A percentile compares a stretch with the other conserved stretches of the same genome.
Evolutionary conservation across 257 asterid species (phyloP).

Genomic region (Solanum corneliomulleri): DNA sequence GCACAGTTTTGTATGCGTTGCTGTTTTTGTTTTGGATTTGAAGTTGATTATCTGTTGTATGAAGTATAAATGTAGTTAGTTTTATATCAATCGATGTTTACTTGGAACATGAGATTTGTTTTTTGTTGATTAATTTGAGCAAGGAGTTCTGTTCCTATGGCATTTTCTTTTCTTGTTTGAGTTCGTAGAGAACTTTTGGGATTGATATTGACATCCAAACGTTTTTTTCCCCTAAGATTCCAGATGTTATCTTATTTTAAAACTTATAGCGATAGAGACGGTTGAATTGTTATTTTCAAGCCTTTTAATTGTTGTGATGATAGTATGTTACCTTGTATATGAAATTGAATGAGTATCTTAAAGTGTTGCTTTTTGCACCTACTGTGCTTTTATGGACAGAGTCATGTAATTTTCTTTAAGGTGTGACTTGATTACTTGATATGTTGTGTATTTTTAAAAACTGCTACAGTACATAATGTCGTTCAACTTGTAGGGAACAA

Average conservation of each 20-base stretch:
- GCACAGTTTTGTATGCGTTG: neutral
- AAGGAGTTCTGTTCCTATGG: neutral
- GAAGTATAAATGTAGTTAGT: neutral
- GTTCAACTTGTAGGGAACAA: conserved; percentile 22
- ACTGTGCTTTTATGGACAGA: neutral
- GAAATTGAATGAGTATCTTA: neutral
- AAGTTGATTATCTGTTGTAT: neutral
- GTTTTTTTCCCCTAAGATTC: neutral
- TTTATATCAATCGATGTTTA: neutral
- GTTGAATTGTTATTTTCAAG: neutral
- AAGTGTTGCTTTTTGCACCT: neutral
- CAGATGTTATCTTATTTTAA: neutral
- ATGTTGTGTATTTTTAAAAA: neutral
- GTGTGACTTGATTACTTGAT: neutral
- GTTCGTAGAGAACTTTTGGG: neutral
- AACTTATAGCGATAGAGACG: neutral
- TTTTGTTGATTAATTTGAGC: neutral
- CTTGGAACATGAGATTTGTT: neutral
- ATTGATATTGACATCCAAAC: neutral
- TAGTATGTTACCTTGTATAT: neutral
- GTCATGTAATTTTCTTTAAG: neutral
- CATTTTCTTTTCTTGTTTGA: neutral
- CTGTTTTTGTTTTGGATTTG: neutral
- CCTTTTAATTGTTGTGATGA: neutral
- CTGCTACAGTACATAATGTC: neutral